Evolutionary conservation across 1,284 basidiomycete genomes (phyloP).

Genomic region (Puccinia hordei): DNA sequence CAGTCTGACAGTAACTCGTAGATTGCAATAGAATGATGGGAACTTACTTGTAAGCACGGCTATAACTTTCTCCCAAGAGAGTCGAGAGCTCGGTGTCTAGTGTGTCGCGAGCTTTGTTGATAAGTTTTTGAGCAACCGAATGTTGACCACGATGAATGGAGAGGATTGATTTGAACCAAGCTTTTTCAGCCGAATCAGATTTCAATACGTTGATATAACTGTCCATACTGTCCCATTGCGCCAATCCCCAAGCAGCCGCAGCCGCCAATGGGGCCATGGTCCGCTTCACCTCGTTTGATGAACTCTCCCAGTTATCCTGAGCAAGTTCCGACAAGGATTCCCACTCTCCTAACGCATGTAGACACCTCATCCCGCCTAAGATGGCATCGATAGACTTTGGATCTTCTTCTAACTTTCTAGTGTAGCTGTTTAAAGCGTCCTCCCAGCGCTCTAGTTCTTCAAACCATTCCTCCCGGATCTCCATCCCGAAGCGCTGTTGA

Average conservation of each 20-base stretch:
- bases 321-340: constrained; percentile 84
- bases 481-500: constrained; percentile 49
- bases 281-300: constrained; percentile 78
- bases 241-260: constrained; percentile 93
- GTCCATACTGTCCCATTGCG: constrained; percentile 98
- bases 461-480: constrained; percentile 70
- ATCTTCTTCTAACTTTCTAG: constrained; percentile 47
- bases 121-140: constrained; percentile 82
- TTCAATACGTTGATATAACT: constrained; percentile 95
- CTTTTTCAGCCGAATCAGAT: constrained; percentile 85
- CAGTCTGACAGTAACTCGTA: neutral
- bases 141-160: constrained; percentile 96
- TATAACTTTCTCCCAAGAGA: constrained; percentile 93
- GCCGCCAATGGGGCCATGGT: constrained; percentile 96
- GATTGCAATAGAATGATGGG: neutral
- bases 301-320: constrained; percentile 79
- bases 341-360: constrained; percentile 98
- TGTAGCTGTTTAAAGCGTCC: constrained; percentile 66
- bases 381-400: constrained; percentile 61
- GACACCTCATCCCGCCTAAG: constrained; percentile 87
- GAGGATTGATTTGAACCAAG: constrained; percentile 94
- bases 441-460: constrained; percentile 96
- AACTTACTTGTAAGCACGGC: constrained; percentile 86
- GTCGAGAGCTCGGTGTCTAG: constrained; percentile 89
- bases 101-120: constrained; percentile 90